Conservation (phyloP, 2,329 filamentous ascomycete genomes). For the Aspergillus sojae region DNA sequence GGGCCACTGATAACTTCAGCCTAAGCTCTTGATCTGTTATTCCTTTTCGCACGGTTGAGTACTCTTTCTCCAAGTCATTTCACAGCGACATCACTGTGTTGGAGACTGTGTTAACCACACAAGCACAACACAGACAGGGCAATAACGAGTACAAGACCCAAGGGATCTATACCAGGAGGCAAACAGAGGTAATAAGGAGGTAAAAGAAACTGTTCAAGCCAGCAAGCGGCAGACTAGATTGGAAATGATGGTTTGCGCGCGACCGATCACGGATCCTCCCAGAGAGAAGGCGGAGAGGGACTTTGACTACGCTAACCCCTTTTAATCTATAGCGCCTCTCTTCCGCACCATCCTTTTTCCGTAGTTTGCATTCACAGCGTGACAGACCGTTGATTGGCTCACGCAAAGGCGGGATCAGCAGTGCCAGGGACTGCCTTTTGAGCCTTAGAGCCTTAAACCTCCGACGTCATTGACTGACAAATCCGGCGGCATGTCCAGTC, state of each 20-base stretch:
- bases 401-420: constrained; percentile 10
- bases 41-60: constrained; percentile 28
- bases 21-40: constrained; percentile 19
- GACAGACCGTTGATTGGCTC: constrained; percentile 7
- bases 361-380: constrained; percentile 6
- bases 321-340: constrained; percentile 19
- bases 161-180: constrained; percentile 6
- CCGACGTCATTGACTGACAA: constrained; percentile 36
- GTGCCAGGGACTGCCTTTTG: constrained; percentile 1
- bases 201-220: constrained; percentile 13
- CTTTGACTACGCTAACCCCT: constrained; percentile 34
- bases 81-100: constrained; percentile 33
- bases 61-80: constrained; percentile 27
- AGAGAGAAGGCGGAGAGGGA: constrained; percentile 36
- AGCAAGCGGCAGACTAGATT: constrained; percentile 23
- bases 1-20: constrained; percentile 12
- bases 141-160: background rate
- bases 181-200: constrained; percentile 5
- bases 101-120: constrained; percentile 15
- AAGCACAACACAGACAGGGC: background rate
- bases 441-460: constrained; percentile 9
- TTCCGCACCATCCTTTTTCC: constrained; percentile 32
- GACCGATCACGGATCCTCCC: constrained; percentile 40
- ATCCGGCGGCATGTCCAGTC: constrained; percentile 1
- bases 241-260: constrained; percentile 39